Conservation (phyloP, 768 basidiomycete genomes). For the Leucocoprinus birnbaumii region DNA sequence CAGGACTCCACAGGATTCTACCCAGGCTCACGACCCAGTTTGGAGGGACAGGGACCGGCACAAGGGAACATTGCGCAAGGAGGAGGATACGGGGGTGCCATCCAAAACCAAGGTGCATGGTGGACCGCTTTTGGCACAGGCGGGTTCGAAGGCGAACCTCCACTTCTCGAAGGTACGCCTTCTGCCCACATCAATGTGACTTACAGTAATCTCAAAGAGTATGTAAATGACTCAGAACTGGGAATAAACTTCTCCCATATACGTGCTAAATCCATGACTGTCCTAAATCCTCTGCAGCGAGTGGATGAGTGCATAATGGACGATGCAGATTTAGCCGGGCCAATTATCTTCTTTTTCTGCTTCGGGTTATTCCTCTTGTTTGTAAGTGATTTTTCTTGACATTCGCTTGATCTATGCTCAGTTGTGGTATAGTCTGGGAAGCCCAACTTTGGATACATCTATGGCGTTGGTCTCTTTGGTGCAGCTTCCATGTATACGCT, state of each 20-base stretch:
- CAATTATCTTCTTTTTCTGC: constrained; percentile 91
- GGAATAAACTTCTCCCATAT: constrained; percentile 99
- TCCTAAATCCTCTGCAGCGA: constrained; percentile 84
- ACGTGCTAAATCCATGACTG: constrained; percentile 88
- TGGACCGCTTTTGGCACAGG: constrained; percentile 97
- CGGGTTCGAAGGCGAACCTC: constrained; percentile 94
- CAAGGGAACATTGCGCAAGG: constrained; percentile 27
- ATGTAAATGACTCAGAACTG: constrained; percentile 47
- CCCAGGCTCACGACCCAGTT: constrained; percentile 67
- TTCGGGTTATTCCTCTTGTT: constrained; percentile 92
- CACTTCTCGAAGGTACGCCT: constrained; percentile 83
- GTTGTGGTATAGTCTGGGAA: constrained; percentile 77
- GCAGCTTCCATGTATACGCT: constrained; percentile 90
- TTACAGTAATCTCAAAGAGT: not conserved
- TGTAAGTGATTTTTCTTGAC: constrained; percentile 46
- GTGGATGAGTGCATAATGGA: constrained; percentile 97
- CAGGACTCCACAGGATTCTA: constrained; percentile 58
- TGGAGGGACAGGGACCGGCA: constrained; percentile 62
- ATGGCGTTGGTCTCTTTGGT: constrained; percentile 95
- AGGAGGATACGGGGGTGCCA: constrained; percentile 34
- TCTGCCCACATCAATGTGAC: not conserved
- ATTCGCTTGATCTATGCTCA: constrained; percentile 10
- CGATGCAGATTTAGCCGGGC: constrained; percentile 96
- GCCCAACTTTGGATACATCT: constrained; percentile 98
- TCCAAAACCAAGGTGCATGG: constrained; percentile 77